phyloP scores from a whole-genome alignment of 768 basidiomycete species.

The Chalciporus piperatus region DNA sequence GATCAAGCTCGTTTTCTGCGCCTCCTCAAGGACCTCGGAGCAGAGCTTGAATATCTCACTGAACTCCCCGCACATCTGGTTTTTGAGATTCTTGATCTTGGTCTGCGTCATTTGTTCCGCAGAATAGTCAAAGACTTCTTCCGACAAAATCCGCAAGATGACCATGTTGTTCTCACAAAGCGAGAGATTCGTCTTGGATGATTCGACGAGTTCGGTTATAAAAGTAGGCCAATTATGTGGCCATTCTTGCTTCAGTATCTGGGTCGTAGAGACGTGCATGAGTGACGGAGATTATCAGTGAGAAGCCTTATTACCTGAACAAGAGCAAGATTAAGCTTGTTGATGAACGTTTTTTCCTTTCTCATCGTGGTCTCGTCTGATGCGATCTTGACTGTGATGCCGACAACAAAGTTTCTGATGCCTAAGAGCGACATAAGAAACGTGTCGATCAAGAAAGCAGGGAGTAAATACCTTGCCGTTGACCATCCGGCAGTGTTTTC shows the following conservation, averaged over 20 bases:
- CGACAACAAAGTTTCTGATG: slow-evolving; percentile 95
- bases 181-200: slow-evolving; percentile 92
- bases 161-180: slow-evolving; percentile 99
- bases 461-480: slow-evolving; percentile 69
- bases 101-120: slow-evolving; percentile 98
- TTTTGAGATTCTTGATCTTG: slow-evolving; percentile 96
- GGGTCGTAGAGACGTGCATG: slow-evolving; percentile 5
- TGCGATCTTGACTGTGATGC: slow-evolving; percentile 87
- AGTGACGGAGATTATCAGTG: background rate
- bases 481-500: slow-evolving; percentile 93
- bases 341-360: slow-evolving; percentile 91
- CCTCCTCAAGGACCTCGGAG: slow-evolving; percentile 93
- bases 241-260: slow-evolving; percentile 99
- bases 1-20: slow-evolving; percentile 93
- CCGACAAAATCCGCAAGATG: slow-evolving; percentile 93
- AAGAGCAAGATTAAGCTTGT: slow-evolving; percentile 94
- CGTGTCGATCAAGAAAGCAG: slow-evolving; percentile 1
- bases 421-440: slow-evolving; percentile 42
- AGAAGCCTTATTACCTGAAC: slow-evolving; percentile 65
- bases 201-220: slow-evolving; percentile 94
- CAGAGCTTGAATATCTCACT: slow-evolving; percentile 98
- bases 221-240: slow-evolving; percentile 99
- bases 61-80: slow-evolving; percentile 97
- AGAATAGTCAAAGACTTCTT: slow-evolving; percentile 98
- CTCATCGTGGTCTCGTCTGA: slow-evolving; percentile 87